Percentiles rank a stretch among this genome's conserved stretches.
Evolutionary conservation across 2,329 filamentous ascomycete genomes (phyloP).

Genomic region (Aspergillus fumigatus): DNA sequence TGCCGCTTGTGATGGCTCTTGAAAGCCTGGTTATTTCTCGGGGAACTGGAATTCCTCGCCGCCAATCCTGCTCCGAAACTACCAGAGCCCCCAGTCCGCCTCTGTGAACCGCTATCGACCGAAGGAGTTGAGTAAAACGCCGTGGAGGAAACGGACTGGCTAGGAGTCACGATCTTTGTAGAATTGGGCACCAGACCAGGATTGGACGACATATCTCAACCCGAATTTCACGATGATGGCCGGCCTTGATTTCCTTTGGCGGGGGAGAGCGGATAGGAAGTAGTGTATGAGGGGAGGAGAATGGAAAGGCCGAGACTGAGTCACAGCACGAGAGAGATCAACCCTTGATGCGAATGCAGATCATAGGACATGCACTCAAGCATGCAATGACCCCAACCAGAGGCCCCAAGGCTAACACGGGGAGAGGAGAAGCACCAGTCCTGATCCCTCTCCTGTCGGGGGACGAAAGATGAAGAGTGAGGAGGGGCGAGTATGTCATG

Average conservation of each 20-base stretch:
- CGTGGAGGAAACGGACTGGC: constrained; percentile 29
- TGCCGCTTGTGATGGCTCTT: constrained; percentile 83
- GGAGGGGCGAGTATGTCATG: constrained; percentile 20
- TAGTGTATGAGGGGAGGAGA: constrained; percentile 11
- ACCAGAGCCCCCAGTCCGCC: constrained; percentile 38
- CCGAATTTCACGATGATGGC: not conserved
- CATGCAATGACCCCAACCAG: not conserved
- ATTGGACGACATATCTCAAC: constrained; percentile 39
- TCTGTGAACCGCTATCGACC: constrained; percentile 34
- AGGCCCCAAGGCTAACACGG: constrained; percentile 13
- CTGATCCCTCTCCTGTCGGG: constrained; percentile 15
- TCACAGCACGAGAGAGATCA: constrained; percentile 8
- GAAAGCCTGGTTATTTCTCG: constrained; percentile 68
- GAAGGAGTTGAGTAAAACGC: constrained; percentile 30
- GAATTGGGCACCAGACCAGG: constrained; percentile 30
- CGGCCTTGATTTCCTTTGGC: not conserved
- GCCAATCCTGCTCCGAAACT: constrained; percentile 37
- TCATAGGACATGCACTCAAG: not conserved
- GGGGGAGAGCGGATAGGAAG: constrained; percentile 6
- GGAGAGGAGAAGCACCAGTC: constrained; percentile 16
- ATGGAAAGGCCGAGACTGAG: constrained; percentile 16
- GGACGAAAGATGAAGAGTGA: constrained; percentile 9
- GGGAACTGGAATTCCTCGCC: constrained; percentile 33
- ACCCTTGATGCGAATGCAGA: not conserved
- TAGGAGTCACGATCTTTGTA: constrained; percentile 38